Evolutionary conservation across 371 early-diverging fungal genomes (phyloP), one percentile per base, ranked within the genome.

Genomic region (Quaeritorhiza haematococci): DNA sequence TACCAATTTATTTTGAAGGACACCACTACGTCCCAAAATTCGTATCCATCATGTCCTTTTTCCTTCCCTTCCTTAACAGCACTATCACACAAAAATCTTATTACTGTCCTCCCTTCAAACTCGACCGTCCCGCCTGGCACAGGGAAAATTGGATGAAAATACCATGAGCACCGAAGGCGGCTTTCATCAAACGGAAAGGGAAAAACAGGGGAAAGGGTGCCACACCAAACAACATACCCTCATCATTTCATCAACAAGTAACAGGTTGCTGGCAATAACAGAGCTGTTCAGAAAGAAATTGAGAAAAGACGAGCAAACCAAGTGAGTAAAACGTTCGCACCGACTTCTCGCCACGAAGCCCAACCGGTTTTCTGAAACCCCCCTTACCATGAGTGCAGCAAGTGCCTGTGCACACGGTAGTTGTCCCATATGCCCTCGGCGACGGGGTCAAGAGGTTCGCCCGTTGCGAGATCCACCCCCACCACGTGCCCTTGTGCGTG

Each of bases 241-340:
- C 89, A 99, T 96, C 83, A 99, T 99, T 78, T 99, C 99, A 78
- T 99, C 99, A 23, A 99, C 98, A 53, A 99, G 83, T 59, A 99
- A 78, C 62, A 99, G 81, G 79, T 96, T 99, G 70, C 92, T 91
- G 24, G 99, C 94, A 69, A 97, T 98, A 32, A 98, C 92, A 49
- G 96, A 83, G 61, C 71, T 75, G 53, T 0, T 0, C 4, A 19
- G 21, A 8, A 41, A 43, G 35, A 45, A 32, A 49, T 10, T 17
- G 4, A 28, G 49, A 67, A 28, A 42, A 55, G 42, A 46, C 49
- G 45, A 34, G 4, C 33, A 27, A 58, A 51, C 4, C 49, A 23
- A 13, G 48, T 61, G 13, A 33, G 44, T 23, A 13, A 62, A 58
- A 30, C 30, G 64, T 13, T 38, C 38, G 38, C 38, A 38, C 10